Conservation (phyloP, 208 protist species). For the Naegleria lovaniensis region DNA sequence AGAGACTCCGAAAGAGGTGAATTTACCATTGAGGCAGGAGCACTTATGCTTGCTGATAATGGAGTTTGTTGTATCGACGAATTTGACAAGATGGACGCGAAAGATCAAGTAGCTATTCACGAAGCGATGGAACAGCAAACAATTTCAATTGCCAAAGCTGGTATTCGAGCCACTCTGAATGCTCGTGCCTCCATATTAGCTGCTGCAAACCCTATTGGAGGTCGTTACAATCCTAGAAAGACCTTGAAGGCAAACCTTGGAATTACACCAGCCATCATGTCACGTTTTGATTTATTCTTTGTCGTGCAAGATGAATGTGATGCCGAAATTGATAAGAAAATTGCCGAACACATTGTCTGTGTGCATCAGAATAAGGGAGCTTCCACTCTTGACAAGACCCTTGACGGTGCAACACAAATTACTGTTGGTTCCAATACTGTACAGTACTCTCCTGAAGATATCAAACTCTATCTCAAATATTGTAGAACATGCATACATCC, state of each 20-base stretch:
- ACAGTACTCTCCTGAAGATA: conserved; percentile 68
- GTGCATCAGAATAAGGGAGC: conserved; percentile 76
- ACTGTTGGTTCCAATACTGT: conserved; percentile 36
- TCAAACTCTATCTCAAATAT: conserved; percentile 85
- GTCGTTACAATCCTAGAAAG: conserved; percentile 85
- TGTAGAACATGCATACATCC: conserved; percentile 73
- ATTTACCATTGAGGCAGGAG: conserved; percentile 98
- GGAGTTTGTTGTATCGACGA: conserved; percentile 99
- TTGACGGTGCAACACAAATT: too few relatives aligned
- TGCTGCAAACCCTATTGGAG: conserved; percentile 95
- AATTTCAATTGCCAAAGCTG: conserved; percentile 97
- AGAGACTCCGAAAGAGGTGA: conserved; percentile 97
- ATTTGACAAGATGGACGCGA: conserved; percentile 99
- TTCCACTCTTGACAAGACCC: too few relatives aligned
- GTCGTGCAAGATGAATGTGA: conserved; percentile 95
- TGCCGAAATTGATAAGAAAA: conserved; percentile 85
- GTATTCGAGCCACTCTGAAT: conserved; percentile 97
- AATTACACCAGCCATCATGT: conserved; percentile 96
- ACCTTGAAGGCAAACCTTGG: conserved; percentile 82
- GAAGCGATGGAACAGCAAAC: conserved; percentile 99
- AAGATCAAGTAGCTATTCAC: conserved; percentile 98
- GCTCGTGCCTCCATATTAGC: conserved; percentile 95
- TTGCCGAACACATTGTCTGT: conserved; percentile 91
- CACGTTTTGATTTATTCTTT: conserved; percentile 99
- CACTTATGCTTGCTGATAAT: conserved; percentile 99